These are phyloP conservation scores for Glonium stellatum DNA, from an alignment of 495 filamentous ascomycete species.

Conservation along the genomic window DNA sequence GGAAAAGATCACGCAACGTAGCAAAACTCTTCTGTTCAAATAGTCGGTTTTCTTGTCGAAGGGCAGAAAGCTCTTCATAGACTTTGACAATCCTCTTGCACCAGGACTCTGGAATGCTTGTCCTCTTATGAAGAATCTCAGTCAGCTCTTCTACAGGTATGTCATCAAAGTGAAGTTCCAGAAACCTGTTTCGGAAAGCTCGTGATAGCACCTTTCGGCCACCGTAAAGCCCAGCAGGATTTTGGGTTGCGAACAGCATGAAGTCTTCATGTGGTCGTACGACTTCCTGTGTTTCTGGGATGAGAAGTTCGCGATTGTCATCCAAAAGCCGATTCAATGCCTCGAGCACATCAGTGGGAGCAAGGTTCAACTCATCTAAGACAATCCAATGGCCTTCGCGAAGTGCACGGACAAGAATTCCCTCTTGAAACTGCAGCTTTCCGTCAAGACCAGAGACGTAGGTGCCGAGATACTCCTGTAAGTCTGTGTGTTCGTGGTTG, in stretches of 20 bases:
- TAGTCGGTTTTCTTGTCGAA: slow-evolving; percentile 80
- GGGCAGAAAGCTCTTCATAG: slow-evolving; percentile 79
- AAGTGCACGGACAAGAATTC: slow-evolving; percentile 85
- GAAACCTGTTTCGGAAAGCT: slow-evolving; percentile 92
- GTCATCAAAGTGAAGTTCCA: slow-evolving; percentile 96
- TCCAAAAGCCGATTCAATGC: slow-evolving; percentile 91
- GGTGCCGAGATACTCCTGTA: slow-evolving; percentile 95
- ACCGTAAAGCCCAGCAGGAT: slow-evolving; percentile 91
- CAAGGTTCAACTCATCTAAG: slow-evolving; percentile 92
- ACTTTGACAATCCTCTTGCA: slow-evolving; percentile 86
- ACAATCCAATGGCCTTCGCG: slow-evolving; percentile 96
- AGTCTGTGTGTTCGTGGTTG: slow-evolving; percentile 97
- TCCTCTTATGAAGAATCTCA: slow-evolving; percentile 80
- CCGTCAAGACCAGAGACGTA: slow-evolving; percentile 84
- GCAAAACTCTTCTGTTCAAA: slow-evolving; percentile 99
- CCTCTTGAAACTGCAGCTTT: slow-evolving; percentile 83
- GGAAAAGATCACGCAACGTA: slow-evolving; percentile 89
- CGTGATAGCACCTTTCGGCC: slow-evolving; percentile 87
- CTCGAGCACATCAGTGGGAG: slow-evolving; percentile 92
- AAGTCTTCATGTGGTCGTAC: slow-evolving; percentile 89
- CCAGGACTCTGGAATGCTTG: slow-evolving; percentile 83
- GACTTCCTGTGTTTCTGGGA: slow-evolving; percentile 93
- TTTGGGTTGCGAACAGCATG: slow-evolving; percentile 99
- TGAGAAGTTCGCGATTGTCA: slow-evolving; percentile 94
- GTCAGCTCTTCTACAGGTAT: slow-evolving; percentile 95